Evolutionary conservation across 495 filamentous ascomycete genomes (phyloP), one percentile per base, ranked within the genome.

Genomic region (Rhypophila decipiens): DNA sequence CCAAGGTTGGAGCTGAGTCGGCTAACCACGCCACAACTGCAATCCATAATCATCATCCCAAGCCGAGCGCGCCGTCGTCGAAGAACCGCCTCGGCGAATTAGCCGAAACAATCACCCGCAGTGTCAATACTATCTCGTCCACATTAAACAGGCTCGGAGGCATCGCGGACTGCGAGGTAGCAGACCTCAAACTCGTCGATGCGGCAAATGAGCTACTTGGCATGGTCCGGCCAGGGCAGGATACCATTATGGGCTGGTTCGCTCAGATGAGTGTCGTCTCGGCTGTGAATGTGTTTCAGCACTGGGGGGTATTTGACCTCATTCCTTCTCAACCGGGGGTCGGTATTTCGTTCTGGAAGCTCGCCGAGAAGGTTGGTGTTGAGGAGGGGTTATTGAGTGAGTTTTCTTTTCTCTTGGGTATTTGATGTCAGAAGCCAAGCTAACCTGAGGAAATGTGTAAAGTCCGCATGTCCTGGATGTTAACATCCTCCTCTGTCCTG

Each of bases 251-350:
- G 60, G 45, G 48, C 33, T 53, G 50, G 46, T 63, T 63, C 31
- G 37, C 43, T 37, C 49, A 51, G 18, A 58, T 55, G 44, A 49
- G 51, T 12, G 39, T 55, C 33, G 55, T 59, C 2, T 63, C 60
- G 0, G 60, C 58, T 24, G 53, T 67, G 12, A 56, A 55, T 5
- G 44, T 67, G 18, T 70, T 60, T 27, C 53, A 57, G 37, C 42
- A 61, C 42, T 70, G 65, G 65, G 46, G 57, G 11, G 55, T 63
- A 7, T 68, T 68, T 22, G 63, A 67, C 23, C 38, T 38, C 17
- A 64, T 70, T 18, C 65, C 66, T 7, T 17, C 42, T 10, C 44
- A 12, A 4, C 24, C 15, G 15, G 47, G 43, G 7, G 53, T 55
- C 10, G 44, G 47, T 9, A 59, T 65, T 24, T 54, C 60, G 1